A percentile compares a stretch with the other conserved stretches of the same genome.
Conservation (phyloP, 169 alveolate genomes). For the Plasmodium gonderi region DNA sequence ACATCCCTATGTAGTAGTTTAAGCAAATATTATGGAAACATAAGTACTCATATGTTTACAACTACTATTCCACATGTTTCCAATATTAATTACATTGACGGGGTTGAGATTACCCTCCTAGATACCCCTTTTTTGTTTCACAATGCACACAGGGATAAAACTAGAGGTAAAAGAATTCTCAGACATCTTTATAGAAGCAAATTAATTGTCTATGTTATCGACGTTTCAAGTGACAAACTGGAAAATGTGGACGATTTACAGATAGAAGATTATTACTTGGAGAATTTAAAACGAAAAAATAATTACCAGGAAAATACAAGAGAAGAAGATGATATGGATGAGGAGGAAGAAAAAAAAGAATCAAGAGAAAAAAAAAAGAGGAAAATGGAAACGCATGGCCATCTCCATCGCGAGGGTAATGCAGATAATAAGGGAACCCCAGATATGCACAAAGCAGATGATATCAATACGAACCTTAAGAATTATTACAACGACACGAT, state of each 20-base stretch:
- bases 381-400: background rate
- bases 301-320: background rate
- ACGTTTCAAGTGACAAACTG: slow-evolving; percentile 75
- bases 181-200: slow-evolving; percentile 84
- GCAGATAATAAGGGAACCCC: background rate
- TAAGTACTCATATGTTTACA: slow-evolving; percentile 83
- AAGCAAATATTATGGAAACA: slow-evolving; percentile 82
- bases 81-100: slow-evolving; percentile 82
- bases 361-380: background rate
- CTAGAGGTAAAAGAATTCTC: slow-evolving; percentile 61
- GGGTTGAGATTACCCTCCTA: slow-evolving; percentile 82
- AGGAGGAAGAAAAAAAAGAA: background rate
- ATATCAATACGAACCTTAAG: slow-evolving; percentile 6
- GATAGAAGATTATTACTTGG: slow-evolving; percentile 26
- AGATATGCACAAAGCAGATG: background rate
- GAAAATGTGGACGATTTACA: slow-evolving; percentile 59
- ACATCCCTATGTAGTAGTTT: slow-evolving; percentile 83
- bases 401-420: background rate
- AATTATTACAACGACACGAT: slow-evolving; percentile 57
- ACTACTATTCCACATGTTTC: slow-evolving; percentile 87
- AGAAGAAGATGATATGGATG: background rate
- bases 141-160: slow-evolving; percentile 67
- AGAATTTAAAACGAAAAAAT: background rate
- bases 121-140: slow-evolving; percentile 82
- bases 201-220: slow-evolving; percentile 80